Conservation (phyloP, 225 moss, liverwort and hornwort genomes). For the Takakia lepidozioides region DNA sequence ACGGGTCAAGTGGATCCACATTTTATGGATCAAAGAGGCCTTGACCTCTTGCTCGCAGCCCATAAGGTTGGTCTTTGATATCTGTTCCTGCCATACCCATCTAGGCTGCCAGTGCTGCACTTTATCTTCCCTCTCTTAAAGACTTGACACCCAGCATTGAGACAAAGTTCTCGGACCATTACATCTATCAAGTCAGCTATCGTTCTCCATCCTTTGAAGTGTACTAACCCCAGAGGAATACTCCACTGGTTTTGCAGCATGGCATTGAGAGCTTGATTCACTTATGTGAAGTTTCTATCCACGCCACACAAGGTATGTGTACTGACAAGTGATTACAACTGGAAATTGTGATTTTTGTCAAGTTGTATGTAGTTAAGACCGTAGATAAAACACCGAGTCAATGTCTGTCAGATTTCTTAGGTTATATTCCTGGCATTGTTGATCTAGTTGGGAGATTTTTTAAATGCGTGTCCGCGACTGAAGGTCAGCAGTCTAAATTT, state of each 20-base stretch:
- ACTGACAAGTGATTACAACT: too few species aligned
- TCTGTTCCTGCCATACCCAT: background rate
- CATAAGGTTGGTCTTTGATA: slow-evolving; percentile 52
- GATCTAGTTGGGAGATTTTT: too few species aligned
- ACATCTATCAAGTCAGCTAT: slow-evolving; percentile 1
- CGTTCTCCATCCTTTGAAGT: background rate
- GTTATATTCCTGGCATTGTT: too few species aligned
- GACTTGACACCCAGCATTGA: background rate
- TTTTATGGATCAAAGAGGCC: slow-evolving; percentile 59
- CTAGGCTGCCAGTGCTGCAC: background rate
- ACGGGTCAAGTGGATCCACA: slow-evolving; percentile 55
- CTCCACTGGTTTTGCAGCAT: slow-evolving; percentile 23
- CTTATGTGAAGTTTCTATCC: slow-evolving; percentile 37
- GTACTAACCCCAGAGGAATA: background rate
- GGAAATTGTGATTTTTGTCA: too few species aligned
- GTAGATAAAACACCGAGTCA: too few species aligned
- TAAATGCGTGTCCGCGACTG: too few species aligned
- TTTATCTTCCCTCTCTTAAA: background rate
- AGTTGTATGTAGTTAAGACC: too few species aligned
- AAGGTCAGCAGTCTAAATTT: too few species aligned
- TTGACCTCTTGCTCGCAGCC: slow-evolving; percentile 76
- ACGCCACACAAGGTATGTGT: slow-evolving; percentile 28
- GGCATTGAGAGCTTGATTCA: slow-evolving; percentile 41
- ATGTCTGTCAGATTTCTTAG: too few species aligned
- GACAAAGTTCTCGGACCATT: background rate